Evolutionary conservation across 2,329 filamentous ascomycete genomes (phyloP).

Genomic region (Verticillium zaregamsianum): DNA sequence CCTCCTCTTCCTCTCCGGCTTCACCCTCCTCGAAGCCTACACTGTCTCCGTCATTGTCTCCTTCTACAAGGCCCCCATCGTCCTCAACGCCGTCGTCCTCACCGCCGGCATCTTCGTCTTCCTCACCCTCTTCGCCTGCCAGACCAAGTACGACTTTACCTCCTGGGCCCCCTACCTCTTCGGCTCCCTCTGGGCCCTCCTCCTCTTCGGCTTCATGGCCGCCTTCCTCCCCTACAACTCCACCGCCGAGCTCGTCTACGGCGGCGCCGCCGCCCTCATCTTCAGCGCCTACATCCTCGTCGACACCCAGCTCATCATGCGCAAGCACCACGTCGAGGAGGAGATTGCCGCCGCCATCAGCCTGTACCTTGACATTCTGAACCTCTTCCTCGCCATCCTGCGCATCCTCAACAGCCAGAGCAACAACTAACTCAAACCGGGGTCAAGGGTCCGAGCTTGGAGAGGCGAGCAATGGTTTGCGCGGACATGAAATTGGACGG

Average conservation of each 20-base stretch:
- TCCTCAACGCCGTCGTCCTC: conserved; percentile 84
- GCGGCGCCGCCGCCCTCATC: conserved; percentile 74
- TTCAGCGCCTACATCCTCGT: conserved; percentile 95
- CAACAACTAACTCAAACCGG: conserved; percentile 63
- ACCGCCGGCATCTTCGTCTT: conserved; percentile 80
- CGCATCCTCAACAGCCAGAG: conserved; percentile 94
- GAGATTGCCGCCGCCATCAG: conserved; percentile 95
- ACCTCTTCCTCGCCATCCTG: conserved; percentile 93
- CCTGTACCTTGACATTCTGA: conserved; percentile 93
- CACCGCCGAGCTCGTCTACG: conserved; percentile 81
- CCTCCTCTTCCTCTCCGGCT: conserved; percentile 83
- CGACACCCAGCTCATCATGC: conserved; percentile 92
- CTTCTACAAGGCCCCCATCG: conserved; percentile 79
- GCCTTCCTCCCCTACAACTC: conserved; percentile 82
- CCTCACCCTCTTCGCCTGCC: conserved; percentile 85
- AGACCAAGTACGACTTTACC: conserved; percentile 97
- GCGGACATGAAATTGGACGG: background rate
- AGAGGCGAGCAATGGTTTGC: too few relatives aligned
- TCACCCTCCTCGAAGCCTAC: conserved; percentile 92
- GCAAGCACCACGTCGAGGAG: conserved; percentile 96
- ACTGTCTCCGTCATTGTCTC: conserved; percentile 88
- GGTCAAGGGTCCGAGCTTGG: too few relatives aligned
- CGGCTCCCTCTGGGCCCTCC: conserved; percentile 80
- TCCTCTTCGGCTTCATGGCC: conserved; percentile 91
- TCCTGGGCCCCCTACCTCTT: conserved; percentile 96